Base-by-base conservation (phyloP, 2,329 filamentous ascomycete species). In the Nemania diffusa region DNA sequence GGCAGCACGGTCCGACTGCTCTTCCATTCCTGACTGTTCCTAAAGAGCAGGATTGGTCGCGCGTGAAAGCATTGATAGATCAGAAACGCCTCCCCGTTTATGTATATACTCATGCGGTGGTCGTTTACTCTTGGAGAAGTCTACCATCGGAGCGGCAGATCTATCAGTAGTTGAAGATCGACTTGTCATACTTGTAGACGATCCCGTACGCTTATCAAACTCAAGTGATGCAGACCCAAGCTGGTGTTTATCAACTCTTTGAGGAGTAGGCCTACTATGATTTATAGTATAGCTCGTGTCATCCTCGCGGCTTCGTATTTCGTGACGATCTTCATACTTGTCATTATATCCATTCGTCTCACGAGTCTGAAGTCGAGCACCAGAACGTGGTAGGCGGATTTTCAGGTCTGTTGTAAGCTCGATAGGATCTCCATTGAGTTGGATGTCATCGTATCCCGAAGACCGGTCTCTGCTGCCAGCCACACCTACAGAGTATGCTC, bases 61-160 rank as follows among this genome's bases (percentile, higher is more conserved):
- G 32, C 15, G 29, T 7, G 32, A 42, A 20, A 29, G 5, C 6
- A 22, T 29, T 3, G 46, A 29, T 20, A 60, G 42, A 17, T 17
- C 57, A 42, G 57, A 60, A 6, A 29, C 2, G 5, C 22, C 46
- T 37, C 46, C 57, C 8, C 24, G 42, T 27, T 5, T 5, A 17
- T 52, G 57, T 24, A 42, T 52, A 40, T 52, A 52, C 34, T 60
- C n/a, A 1, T 37, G 46, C 20, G 46, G 46, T 27, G 46, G 50
- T 7, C 50, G 22, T 26, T 24, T 48, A 13, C 5, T 48, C 42
- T 60, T 52, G 1, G 9, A 13, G 34, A 60, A 52, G 34, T 60
- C 57, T 22, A 44, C 2, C 2, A n/a, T 11, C 3, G 11, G 51
- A 11, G 22, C n/a, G 20, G 17, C 13, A 6, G 51, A 22, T 20